Evolutionary conservation across 164 flowering plant species (phyloP), one percentile per base, ranked within the genome.

Genomic region (Piper longum): DNA sequence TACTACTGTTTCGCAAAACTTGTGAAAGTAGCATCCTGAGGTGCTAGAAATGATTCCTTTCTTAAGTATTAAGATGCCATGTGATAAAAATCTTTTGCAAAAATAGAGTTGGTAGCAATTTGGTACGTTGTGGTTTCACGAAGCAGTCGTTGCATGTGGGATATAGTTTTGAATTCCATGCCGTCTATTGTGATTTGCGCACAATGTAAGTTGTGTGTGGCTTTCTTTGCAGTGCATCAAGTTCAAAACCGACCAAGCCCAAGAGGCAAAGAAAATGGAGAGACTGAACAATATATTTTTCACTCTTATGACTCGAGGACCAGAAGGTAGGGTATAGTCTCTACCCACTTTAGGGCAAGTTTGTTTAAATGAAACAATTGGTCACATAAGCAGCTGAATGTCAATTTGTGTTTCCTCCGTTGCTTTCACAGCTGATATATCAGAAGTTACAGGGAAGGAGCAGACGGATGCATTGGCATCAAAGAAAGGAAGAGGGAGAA

Each of bases 241-340:
- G 76, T 93, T 80, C 63, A 93, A 93, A 79, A 85, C 99, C 7
- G 96, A 93, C 75, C 97, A 93, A 67, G 95, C 96, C 57, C 99
- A 93, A 66, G 99, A 93, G 71, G 95, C 88, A 11, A 93, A 84
- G 80, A 93, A 88, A 83, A 90, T 93, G 95, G 99, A 93, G 80
- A 90, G 88, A 73, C 84, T 93, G 54, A 93, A 90, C 71, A 90
- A 88, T 65, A 79, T 90, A 64, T 90, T 93, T 78, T 93, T 93
- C 61, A 76, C 90, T 54, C 73, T 93, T 72, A 93, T 90, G 97
- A 80, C 95, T 54, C 83, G 89, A 61, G 99, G 96, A 57, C 99
- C 97, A 72, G 95, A 88, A 73, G 97, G 99, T 93, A 80, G 17
- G 11, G 42, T 54, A 57, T 62, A 2, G 5, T 13, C 64, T 57